Evolutionary conservation across 148 eudicot species (phyloP), one percentile per base, ranked within the genome.

Genomic region (Camellia japonica): DNA sequence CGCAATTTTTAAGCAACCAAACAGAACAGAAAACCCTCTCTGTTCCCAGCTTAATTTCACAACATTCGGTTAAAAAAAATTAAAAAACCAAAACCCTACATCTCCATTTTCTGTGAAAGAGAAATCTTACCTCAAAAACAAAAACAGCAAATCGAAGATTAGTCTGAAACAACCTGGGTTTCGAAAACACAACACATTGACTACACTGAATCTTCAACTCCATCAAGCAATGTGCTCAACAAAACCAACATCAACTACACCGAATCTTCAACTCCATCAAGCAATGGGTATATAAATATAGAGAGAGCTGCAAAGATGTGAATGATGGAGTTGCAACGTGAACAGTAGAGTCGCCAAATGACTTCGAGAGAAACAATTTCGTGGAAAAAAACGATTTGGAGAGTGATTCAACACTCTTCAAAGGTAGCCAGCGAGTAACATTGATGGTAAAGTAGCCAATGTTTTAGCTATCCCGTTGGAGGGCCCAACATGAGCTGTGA

Each of bases 151-250:
- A 81, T 81, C 85, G 80, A 52, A 87, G 82, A 76, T 81, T 82
- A 68, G 63, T 62, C 56, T 61, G 62, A 78, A 81, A 86, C 65
- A 80, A 82, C 73, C 91, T 69, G 5, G 68, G 72, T 74, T 80
- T 73, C 51, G 64, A 66, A 68, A 80, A 74, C 76, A 78, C 74
- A 76, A 75, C 82, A 82, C 86, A 85, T 80, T 83, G 80, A 78
- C 78, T 60, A 79, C 87, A 84, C 79, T 78, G 87, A 87, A 89
- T 82, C 91, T 78, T 89, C 46, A 93, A 86, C 97, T 92, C 99
- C 99, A 95, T 95, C 83, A 86, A 88, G 84, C 75, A 78, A 64
- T 56, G 59, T 73, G 75, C 71, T 41, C 69, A 83, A 74, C 66
- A 82, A 76, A 81, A 65, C 78, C 80, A 74, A 63, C 71, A 67